Conservation (phyloP, 2,329 filamentous ascomycete genomes). For the Fragosphaeria purpurea region DNA sequence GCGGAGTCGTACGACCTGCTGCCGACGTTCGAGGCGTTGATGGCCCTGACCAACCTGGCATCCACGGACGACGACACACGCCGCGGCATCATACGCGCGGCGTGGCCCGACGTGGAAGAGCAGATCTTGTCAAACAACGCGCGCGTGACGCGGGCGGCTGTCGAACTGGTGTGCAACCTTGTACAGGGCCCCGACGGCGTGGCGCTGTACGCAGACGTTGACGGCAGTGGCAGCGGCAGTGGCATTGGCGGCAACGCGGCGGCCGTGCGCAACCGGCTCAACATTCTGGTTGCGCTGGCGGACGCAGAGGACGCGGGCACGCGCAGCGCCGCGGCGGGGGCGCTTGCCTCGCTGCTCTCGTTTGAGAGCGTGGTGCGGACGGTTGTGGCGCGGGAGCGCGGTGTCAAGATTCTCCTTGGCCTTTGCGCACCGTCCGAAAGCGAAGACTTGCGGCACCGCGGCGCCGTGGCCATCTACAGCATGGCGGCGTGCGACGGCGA, state of each 20-base stretch:
- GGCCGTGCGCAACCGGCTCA: slow-evolving; percentile 62
- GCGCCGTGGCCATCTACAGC: slow-evolving; percentile 66
- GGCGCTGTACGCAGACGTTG: slow-evolving; percentile 57
- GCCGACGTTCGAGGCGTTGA: slow-evolving; percentile 79
- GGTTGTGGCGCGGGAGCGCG: slow-evolving; percentile 60
- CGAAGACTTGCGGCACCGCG: slow-evolving; percentile 60
- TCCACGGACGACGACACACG: slow-evolving; percentile 62
- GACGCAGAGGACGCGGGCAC: slow-evolving; percentile 77
- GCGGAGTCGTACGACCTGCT: slow-evolving; percentile 64
- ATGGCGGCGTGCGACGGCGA: slow-evolving; percentile 58
- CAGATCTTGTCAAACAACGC: slow-evolving; percentile 67
- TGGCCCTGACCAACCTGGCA: slow-evolving; percentile 89
- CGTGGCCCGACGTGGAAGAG: slow-evolving; percentile 73
- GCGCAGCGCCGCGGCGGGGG: slow-evolving; percentile 75
- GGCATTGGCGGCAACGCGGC: slow-evolving; percentile 25
- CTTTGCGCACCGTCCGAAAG: slow-evolving; percentile 70
- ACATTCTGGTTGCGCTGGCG: slow-evolving; percentile 77
- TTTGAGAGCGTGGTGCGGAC: slow-evolving; percentile 65
- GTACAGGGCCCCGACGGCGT: slow-evolving; percentile 59
- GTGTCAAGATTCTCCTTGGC: slow-evolving; percentile 67
- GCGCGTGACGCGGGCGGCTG: slow-evolving; percentile 69
- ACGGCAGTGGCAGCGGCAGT: slow-evolving; percentile 28
- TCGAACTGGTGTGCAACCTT: slow-evolving; percentile 87
- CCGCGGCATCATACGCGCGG: slow-evolving; percentile 58
- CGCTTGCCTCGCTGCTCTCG: slow-evolving; percentile 71